A percentile compares a stretch with the other conserved stretches of the same genome.
Conservation (phyloP, 2,329 filamentous ascomycete genomes). For the Hymenoscyphus scutula region DNA sequence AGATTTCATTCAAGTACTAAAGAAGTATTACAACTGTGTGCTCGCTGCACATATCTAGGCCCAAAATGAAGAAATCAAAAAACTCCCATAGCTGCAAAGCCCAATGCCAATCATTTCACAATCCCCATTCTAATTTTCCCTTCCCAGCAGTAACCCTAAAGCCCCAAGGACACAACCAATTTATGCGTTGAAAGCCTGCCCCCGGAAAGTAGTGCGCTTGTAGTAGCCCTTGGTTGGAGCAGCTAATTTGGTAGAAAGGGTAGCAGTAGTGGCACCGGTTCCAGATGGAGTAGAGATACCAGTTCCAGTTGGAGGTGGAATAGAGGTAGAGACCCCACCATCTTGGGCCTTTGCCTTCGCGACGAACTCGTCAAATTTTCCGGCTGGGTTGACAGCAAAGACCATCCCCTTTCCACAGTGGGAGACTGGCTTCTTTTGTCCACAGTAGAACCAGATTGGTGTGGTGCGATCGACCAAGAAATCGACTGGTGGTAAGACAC, state of each 20-base stretch:
- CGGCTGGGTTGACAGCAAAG: slow-evolving; percentile 30
- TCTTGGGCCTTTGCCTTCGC: slow-evolving; percentile 12
- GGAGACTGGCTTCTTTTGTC: slow-evolving; percentile 22
- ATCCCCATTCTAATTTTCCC: not conserved
- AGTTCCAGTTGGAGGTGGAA: not conserved
- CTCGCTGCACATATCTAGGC: not conserved
- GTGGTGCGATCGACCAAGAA: slow-evolving; percentile 24
- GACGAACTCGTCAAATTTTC: slow-evolving; percentile 23
- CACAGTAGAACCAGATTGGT: slow-evolving; percentile 37
- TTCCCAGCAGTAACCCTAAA: not conserved
- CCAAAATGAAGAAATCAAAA: not conserved
- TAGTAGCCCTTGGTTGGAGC: not conserved
- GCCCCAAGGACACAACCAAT: not conserved
- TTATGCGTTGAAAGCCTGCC: not conserved
- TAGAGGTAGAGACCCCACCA: not conserved
- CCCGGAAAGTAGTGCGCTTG: not conserved
- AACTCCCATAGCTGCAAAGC: not conserved
- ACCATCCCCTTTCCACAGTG: slow-evolving; percentile 34
- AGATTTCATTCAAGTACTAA: slow-evolving; percentile 5
- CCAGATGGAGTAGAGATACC: not conserved
- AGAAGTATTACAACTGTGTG: not conserved
- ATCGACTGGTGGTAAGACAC: slow-evolving; percentile 13
- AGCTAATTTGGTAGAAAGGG: not conserved
- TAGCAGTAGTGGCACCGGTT: not conserved
- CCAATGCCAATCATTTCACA: not conserved